These are phyloP conservation scores for Selaginella moellendorffii DNA, from an alignment of 75 land plant genomes.

Conservation along the genomic window DNA sequence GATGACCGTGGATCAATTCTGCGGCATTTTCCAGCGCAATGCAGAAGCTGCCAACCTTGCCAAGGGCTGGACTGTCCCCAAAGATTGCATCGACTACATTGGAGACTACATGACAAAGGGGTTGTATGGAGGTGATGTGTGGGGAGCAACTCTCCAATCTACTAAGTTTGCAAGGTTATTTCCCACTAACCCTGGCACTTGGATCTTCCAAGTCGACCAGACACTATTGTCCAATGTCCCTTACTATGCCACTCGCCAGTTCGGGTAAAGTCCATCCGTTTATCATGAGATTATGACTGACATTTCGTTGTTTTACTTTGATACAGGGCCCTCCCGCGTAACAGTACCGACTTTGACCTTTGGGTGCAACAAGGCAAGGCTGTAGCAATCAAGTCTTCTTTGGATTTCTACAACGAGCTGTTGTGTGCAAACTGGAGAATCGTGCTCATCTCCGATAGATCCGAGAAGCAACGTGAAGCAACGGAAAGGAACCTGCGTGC, in stretches of 20 bases:
- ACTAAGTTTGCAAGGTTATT: conserved; percentile 29
- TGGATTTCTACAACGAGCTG: conserved; percentile 23
- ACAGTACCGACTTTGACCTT: not conserved
- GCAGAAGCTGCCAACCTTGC: too few species aligned
- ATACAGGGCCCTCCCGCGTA: not conserved
- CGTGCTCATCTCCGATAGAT: conserved; percentile 31
- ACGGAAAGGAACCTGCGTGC: conserved; percentile 25
- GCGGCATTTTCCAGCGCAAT: too few species aligned
- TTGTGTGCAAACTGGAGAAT: conserved; percentile 27
- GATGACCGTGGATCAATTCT: too few species aligned
- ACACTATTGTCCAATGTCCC: conserved; percentile 50
- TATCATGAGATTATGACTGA: not conserved
- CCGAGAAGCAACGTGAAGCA: conserved; percentile 20
- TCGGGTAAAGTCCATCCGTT: conserved; percentile 9
- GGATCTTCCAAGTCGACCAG: conserved; percentile 71
- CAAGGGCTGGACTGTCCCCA: conserved; percentile 52
- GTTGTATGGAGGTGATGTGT: conserved; percentile 43
- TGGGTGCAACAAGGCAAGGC: conserved; percentile 14
- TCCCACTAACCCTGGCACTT: conserved; percentile 15
- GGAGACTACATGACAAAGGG: conserved; percentile 44
- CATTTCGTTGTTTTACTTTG: not conserved
- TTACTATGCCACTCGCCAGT: conserved; percentile 13
- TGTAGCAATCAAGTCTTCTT: conserved; percentile 14
- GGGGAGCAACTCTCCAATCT: too few species aligned
- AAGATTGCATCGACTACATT: conserved; percentile 36